Conservation (phyloP, 1,139 yeast genomes). For the Candida buenavistaensis region DNA sequence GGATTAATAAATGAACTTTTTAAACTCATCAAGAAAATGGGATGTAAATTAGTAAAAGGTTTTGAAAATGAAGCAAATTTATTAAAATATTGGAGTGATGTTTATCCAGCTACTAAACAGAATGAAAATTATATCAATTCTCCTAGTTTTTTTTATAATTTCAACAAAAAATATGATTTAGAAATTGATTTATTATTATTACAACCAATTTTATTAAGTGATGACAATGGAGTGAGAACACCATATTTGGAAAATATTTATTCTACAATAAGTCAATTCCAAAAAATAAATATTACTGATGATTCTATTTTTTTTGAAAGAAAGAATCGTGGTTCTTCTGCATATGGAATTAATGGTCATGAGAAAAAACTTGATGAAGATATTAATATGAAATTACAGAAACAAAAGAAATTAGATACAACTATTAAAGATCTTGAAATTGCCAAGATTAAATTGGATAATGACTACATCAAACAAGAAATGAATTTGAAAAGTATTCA, state of each 20-base stretch:
- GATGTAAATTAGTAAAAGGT: slow-evolving; percentile 66
- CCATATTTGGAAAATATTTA: slow-evolving; percentile 88
- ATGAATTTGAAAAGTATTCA: slow-evolving; percentile 9
- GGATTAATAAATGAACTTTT: slow-evolving; percentile 77
- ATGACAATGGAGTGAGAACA: slow-evolving; percentile 79
- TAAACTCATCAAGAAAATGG: slow-evolving; percentile 76
- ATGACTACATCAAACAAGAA: slow-evolving; percentile 18
- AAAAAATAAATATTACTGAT: slow-evolving; percentile 43
- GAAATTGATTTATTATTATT: slow-evolving; percentile 73
- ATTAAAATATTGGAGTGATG: slow-evolving; percentile 51
- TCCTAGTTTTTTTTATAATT: slow-evolving; percentile 61
- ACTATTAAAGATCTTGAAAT: slow-evolving; percentile 24
- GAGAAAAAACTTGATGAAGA: slow-evolving; percentile 17
- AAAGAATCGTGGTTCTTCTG: slow-evolving; percentile 11
- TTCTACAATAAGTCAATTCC: slow-evolving; percentile 72
- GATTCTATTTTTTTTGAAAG: slow-evolving; percentile 38
- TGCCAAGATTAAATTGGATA: slow-evolving; percentile 20
- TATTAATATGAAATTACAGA: slow-evolving; percentile 20
- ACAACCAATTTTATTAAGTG: slow-evolving; percentile 85
- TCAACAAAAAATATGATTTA: slow-evolving; percentile 52
- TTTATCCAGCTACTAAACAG: slow-evolving; percentile 34
- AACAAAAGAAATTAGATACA: slow-evolving; percentile 20
- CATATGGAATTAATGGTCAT: slow-evolving; percentile 4
- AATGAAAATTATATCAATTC: slow-evolving; percentile 40
- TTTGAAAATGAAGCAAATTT: slow-evolving; percentile 63